Conservation (phyloP, 331 rosid genomes). For the Telfairia occidentalis region DNA sequence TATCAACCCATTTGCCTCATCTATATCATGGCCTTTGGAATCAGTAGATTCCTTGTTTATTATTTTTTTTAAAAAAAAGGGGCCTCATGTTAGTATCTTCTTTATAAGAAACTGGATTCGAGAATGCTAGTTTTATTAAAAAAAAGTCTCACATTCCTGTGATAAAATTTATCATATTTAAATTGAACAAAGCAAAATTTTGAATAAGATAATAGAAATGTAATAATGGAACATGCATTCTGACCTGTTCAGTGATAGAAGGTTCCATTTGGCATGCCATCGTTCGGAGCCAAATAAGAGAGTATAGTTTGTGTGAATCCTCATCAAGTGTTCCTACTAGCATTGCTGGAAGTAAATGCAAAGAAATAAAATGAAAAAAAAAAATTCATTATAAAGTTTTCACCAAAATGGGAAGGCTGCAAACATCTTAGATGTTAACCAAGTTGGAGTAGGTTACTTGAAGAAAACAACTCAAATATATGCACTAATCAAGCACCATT, state of each 20-base stretch:
- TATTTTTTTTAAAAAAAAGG: neutral
- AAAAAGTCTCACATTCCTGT: neutral
- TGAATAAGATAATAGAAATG: neutral
- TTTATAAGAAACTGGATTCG: neutral
- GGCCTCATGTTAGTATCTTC: neutral
- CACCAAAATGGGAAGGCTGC: neutral
- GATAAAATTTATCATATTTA: neutral
- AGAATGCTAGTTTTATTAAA: neutral
- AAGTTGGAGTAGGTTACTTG: neutral
- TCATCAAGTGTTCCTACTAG: conserved; percentile 61
- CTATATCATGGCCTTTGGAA: neutral
- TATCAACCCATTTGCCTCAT: neutral
- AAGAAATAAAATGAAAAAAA: conserved; percentile 1
- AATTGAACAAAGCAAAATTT: neutral
- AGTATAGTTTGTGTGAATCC: conserved; percentile 66
- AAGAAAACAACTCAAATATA: neutral
- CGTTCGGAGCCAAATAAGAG: conserved; percentile 85
- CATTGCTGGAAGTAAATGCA: conserved; percentile 43
- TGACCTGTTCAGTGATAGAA: conserved; percentile 63
- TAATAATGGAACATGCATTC: neutral
- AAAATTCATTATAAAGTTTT: neutral
- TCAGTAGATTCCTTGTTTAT: neutral
- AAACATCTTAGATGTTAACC: neutral
- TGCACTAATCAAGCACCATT: neutral
- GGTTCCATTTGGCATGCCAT: conserved; percentile 94